A percentile compares a stretch with the other conserved stretches of the same genome.
Evolutionary conservation across 1,139 yeast genomes (phyloP).

Genomic region (Yamadazyma diospyri): DNA sequence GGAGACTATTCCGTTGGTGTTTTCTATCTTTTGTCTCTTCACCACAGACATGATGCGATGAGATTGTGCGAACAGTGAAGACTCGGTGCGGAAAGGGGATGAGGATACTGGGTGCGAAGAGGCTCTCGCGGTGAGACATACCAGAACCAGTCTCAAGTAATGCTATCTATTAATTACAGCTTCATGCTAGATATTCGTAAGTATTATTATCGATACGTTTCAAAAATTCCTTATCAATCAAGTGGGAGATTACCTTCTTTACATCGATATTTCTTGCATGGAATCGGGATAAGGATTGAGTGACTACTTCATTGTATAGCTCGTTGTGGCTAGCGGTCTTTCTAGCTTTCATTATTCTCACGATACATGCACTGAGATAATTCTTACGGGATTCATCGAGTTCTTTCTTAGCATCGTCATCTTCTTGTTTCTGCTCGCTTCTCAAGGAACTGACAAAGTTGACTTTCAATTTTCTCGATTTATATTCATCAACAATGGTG

Average conservation of each 20-base stretch:
- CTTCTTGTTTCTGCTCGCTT: slow-evolving; percentile 72
- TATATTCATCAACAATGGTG: slow-evolving; percentile 76
- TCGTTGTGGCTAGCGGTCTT: slow-evolving; percentile 75
- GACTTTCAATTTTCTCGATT: slow-evolving; percentile 78
- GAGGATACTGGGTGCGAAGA: no score
- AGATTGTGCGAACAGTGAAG: no score
- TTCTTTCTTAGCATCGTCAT: slow-evolving; percentile 79
- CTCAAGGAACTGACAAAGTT: slow-evolving; percentile 84
- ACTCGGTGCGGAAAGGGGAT: background rate
- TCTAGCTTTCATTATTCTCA: slow-evolving; percentile 94
- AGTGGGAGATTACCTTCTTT: slow-evolving; percentile 78
- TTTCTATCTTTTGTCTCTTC: slow-evolving; percentile 18
- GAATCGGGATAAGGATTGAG: slow-evolving; percentile 82
- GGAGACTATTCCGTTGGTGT: slow-evolving; percentile 3
- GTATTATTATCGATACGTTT: slow-evolving; percentile 73
- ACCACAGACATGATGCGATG: slow-evolving; percentile 24
- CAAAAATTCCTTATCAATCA: slow-evolving; percentile 84
- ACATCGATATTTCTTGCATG: slow-evolving; percentile 82
- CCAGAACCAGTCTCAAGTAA: no score
- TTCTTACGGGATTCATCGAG: slow-evolving; percentile 84
- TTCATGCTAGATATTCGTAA: slow-evolving; percentile 70
- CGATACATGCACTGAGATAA: slow-evolving; percentile 88
- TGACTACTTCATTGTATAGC: slow-evolving; percentile 82
- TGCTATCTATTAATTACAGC: background rate
- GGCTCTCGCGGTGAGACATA: no score